Base-by-base conservation (phyloP, 768 basidiomycete species). In the Auricularia auricula-judae region DNA sequence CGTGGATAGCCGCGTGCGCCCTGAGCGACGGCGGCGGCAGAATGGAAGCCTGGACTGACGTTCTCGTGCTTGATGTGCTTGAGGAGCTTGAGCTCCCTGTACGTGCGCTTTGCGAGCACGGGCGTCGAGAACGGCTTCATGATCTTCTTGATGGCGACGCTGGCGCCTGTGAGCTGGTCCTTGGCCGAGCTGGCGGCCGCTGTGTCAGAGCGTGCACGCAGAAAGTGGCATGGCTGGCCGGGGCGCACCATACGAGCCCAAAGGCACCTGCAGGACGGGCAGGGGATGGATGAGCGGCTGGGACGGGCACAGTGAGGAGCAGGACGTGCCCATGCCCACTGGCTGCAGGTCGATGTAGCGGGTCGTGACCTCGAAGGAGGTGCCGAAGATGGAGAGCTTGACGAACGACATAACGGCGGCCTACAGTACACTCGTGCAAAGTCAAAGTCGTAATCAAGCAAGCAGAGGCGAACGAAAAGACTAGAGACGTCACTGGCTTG, bases 41-140 rank as follows among this genome's bases (percentile, higher is more conserved):
- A 51, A 51, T 51, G 47, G 3, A 18, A 5, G 61, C 14, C 60
- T 29, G 43, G 62, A 76, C 89, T 67, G 63, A 92, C 93, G 77
- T 98, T 99, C 79, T 98, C 96, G 75, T 98, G 96, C 72, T 96
- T 91, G 70, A 99, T 91, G 76, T 99, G 96, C 78, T 98, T 98
- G 73, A 99, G 82, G 51, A 99, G 83, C 77, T 99, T 99, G 71
- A 99, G 83, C 78, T 99, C 97, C 66, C 97, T 85, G 76, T 98
- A 98, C 1, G 97, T 99, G 68, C 97, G 83, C 78, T 98, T 98
- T 76, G 88, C 89, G 70, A 99, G 82, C n/a, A 99, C 97, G 21
- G 97, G 95, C 4, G 97, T 98, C 74, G 89, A 91, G 79, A 99
- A 99, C 5, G 97, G 97, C 76, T 99, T 99, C 96, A 98, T 98